Evolutionary conservation across 495 filamentous ascomycete genomes (phyloP), one percentile per base, ranked within the genome.

Genomic region (Hypoxylon crocopeplum): DNA sequence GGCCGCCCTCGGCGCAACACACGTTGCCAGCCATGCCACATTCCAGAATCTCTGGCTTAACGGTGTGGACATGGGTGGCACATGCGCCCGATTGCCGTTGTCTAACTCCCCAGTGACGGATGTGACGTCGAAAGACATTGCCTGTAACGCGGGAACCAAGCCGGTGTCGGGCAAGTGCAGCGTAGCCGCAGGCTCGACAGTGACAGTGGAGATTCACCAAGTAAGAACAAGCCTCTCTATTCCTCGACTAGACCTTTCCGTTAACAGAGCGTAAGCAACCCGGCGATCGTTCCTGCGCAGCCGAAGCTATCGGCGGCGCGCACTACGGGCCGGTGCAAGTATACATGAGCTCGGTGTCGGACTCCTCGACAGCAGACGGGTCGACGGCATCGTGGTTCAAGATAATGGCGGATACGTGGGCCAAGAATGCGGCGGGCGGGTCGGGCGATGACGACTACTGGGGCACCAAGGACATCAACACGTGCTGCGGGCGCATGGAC

Each of bases 191-290:
- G 79, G 79, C 7, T 62, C 60, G 0, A 78, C 72, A 2, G 73
- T 82, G 2, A 78, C 78, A 2, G 75, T 82, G 3, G 80, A 82
- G 72, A 82, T 83, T 73, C 80, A 83, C 54, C 74, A 77, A n/a
- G n/a, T n/a, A n/a, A n/a, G n/a, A n/a, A n/a, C n/a, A n/a, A n/a
- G n/a, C n/a, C n/a, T n/a, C n/a, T n/a, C n/a, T n/a, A n/a, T n/a
- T n/a, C n/a, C n/a, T n/a, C n/a, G n/a, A n/a, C n/a, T n/a, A n/a
- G n/a, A n/a, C n/a, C n/a, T n/a, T n/a, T n/a, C n/a, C n/a, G n/a
- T n/a, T n/a, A n/a, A n/a, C n/a, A n/a, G n/a, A n/a, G n/a, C n/a
- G n/a, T n/a, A n/a, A n/a, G 70, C 77, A 81, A 71, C 69, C 68
- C 12, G 65, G 68, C 12, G 72, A 78, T 62, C 72, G 79, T 11